Evolutionary conservation across 2,329 filamentous ascomycete genomes (phyloP).

Genomic region (Cytospora leucostoma): DNA sequence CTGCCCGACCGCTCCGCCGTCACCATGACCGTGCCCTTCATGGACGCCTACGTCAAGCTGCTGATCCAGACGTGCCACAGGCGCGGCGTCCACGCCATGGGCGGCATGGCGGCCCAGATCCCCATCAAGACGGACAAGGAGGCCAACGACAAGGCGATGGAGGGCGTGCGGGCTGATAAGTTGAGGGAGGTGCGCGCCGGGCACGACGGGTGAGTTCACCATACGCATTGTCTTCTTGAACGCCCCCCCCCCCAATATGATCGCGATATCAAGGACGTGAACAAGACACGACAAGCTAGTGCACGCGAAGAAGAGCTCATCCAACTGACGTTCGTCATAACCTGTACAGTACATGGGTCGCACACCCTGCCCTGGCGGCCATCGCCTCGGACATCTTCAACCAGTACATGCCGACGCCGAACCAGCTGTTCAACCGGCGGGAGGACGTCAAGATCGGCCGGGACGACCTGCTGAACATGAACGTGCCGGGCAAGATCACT

Average conservation of each 20-base stretch:
- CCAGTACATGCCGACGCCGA: conserved; percentile 97
- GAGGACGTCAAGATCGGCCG: conserved; percentile 85
- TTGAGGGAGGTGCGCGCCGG: conserved; percentile 92
- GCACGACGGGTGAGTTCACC: conserved; percentile 68
- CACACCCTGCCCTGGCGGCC: conserved; percentile 85
- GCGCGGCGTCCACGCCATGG: conserved; percentile 97
- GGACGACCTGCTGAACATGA: conserved; percentile 97
- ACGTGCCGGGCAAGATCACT: conserved; percentile 87
- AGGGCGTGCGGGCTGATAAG: conserved; percentile 90
- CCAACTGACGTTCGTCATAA: not conserved
- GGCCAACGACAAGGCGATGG: conserved; percentile 94
- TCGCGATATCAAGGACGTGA: no score
- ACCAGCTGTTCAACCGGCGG: conserved; percentile 88
- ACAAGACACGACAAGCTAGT: no score
- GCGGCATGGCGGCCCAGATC: conserved; percentile 98
- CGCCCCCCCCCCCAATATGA: no score
- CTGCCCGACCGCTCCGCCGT: conserved; percentile 88
- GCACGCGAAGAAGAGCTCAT: no score
- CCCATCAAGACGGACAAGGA: conserved; percentile 93
- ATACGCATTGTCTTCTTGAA: conserved; percentile 18
- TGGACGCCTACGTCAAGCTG: conserved; percentile 93
- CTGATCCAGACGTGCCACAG: conserved; percentile 98
- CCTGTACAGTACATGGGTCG: conserved; percentile 75
- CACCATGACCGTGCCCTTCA: conserved; percentile 98
- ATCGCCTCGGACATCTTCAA: conserved; percentile 96